phyloP scores from a whole-genome alignment of 495 filamentous ascomycete species.

The Terfezia claveryi region DNA sequence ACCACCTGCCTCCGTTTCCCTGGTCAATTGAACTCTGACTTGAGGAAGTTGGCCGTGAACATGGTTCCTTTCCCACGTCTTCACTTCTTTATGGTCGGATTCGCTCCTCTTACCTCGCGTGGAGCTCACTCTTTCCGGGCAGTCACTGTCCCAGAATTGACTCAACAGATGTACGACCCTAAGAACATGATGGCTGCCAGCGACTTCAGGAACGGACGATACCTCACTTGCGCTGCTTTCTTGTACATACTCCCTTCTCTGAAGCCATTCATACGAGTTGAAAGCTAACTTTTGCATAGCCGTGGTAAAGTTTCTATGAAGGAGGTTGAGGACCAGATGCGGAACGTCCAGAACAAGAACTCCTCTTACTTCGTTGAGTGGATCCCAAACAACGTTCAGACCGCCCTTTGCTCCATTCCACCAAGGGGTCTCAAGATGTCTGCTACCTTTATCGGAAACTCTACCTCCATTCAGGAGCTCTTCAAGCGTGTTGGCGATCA shows the following conservation, averaged over 20 bases:
- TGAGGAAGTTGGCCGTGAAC: conserved; percentile 99
- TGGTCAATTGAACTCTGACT: conserved; percentile 98
- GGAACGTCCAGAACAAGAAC: conserved; percentile 99
- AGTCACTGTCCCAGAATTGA: conserved; percentile 92
- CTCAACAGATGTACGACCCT: conserved; percentile 99
- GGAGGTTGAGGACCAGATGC: conserved; percentile 99
- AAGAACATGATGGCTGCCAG: conserved; percentile 99
- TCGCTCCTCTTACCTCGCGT: conserved; percentile 93
- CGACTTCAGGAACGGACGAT: conserved; percentile 98
- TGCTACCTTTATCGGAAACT: conserved; percentile 98
- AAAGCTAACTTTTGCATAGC: conserved; percentile 29
- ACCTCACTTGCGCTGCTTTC: conserved; percentile 98
- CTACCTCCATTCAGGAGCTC: conserved; percentile 97
- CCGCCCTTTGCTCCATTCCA: conserved; percentile 96
- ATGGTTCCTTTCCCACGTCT: conserved; percentile 99
- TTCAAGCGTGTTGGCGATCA: conserved; percentile 99
- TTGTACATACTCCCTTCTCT: conserved; percentile 28
- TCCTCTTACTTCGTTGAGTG: conserved; percentile 99
- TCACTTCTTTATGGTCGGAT: conserved; percentile 99
- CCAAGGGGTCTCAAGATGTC: conserved; percentile 98
- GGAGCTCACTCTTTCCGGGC: conserved; percentile 90
- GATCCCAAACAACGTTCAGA: conserved; percentile 99
- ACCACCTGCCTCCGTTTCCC: conserved; percentile 98
- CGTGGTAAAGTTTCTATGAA: conserved; percentile 99
- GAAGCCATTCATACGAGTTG: not conserved